phyloP scores from a whole-genome alignment of 2,329 filamentous ascomycete species.

The Kalaharituber pfeilii region DNA sequence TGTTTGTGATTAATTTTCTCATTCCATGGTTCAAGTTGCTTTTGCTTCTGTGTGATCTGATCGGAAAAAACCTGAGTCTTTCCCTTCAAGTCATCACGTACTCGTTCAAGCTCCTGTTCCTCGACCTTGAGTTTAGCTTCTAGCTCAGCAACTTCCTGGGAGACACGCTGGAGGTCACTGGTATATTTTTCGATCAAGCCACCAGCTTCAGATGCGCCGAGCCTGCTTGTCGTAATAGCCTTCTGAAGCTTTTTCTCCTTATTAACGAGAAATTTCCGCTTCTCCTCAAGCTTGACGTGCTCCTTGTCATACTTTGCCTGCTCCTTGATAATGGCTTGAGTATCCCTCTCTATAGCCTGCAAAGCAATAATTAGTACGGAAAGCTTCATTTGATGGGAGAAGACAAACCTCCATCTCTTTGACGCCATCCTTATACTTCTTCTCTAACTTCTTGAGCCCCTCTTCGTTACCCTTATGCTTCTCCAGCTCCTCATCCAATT shows the following conservation, averaged over 20 bases:
- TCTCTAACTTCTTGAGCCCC: slow-evolving; percentile 76
- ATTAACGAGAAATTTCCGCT: slow-evolving; percentile 76
- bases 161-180: slow-evolving; percentile 60
- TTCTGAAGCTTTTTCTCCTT: slow-evolving; percentile 96
- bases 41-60: slow-evolving; percentile 80
- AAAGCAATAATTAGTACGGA: background rate
- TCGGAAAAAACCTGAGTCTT: slow-evolving; percentile 93
- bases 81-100: slow-evolving; percentile 69
- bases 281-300: slow-evolving; percentile 92
- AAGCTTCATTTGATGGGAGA: background rate
- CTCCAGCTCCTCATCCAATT: slow-evolving; percentile 72
- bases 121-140: slow-evolving; percentile 61
- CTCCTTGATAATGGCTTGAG: background rate
- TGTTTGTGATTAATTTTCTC: slow-evolving; percentile 95
- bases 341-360: slow-evolving; percentile 35
- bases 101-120: slow-evolving; percentile 63
- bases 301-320: slow-evolving; percentile 71
- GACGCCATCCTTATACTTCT: slow-evolving; percentile 60
- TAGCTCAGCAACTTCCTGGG: slow-evolving; percentile 54
- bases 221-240: slow-evolving; percentile 58
- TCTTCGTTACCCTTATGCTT: slow-evolving; percentile 83
- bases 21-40: slow-evolving; percentile 86
- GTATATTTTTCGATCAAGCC: slow-evolving; percentile 61
- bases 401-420: slow-evolving; percentile 52
- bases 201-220: slow-evolving; percentile 54